Evolutionary conservation across 805 yeast species (phyloP).

Genomic region (Yamadazyma akitaensis): DNA sequence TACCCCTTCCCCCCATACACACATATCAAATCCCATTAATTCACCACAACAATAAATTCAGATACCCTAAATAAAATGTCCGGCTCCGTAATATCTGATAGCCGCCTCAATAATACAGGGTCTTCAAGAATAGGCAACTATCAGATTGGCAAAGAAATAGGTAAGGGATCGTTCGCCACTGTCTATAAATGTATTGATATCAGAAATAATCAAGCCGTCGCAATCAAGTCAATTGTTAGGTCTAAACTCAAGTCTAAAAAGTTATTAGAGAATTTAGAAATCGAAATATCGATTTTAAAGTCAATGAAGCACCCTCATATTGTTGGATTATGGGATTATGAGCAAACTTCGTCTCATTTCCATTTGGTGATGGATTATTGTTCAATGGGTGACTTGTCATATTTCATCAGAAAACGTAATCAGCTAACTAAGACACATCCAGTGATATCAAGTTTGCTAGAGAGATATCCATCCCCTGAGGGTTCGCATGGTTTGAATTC

Average conservation of each 20-base stretch:
- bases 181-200: slow-evolving; percentile 80
- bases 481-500: slow-evolving; percentile 77
- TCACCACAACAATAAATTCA: neutral
- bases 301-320: slow-evolving; percentile 90
- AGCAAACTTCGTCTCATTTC: slow-evolving; percentile 72
- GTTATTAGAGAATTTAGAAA: slow-evolving; percentile 83
- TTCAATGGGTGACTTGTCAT: slow-evolving; percentile 89
- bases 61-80: neutral
- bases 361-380: slow-evolving; percentile 96
- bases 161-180: slow-evolving; percentile 93
- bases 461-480: slow-evolving; percentile 79
- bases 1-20: neutral
- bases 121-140: slow-evolving; percentile 41
- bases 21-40: neutral
- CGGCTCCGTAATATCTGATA: slow-evolving; percentile 4
- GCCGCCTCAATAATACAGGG: neutral
- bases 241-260: slow-evolving; percentile 82
- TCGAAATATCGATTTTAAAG: slow-evolving; percentile 86
- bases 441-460: slow-evolving; percentile 68
- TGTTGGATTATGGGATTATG: slow-evolving; percentile 80
- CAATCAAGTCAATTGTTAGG: slow-evolving; percentile 83
- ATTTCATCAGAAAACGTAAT: slow-evolving; percentile 73
- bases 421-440: slow-evolving; percentile 76
- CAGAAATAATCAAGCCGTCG: slow-evolving; percentile 60
- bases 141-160: slow-evolving; percentile 77